Evolutionary conservation across 75 land plant species (phyloP).

Genomic region (Azolla pinnata): DNA sequence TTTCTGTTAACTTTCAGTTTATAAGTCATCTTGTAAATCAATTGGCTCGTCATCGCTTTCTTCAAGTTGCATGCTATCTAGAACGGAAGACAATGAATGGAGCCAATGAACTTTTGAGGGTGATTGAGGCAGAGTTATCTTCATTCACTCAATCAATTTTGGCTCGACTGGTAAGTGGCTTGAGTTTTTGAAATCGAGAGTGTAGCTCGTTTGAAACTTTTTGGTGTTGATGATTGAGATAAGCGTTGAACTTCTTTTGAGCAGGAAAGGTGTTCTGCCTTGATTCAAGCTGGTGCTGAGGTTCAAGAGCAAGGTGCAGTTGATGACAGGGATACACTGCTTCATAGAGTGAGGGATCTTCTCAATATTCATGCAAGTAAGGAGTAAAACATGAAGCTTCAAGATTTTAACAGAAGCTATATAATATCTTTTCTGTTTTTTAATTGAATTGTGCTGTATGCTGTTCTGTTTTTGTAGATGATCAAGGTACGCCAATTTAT

Average conservation of each 20-base stretch:
- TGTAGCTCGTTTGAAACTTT: constrained; percentile 4
- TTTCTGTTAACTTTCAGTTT: constrained; percentile 41
- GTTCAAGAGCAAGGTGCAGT: constrained; percentile 97
- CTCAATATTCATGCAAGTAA: constrained; percentile 82
- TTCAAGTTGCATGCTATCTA: constrained; percentile 81
- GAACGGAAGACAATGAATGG: constrained; percentile 85
- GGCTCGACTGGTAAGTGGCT: constrained; percentile 61
- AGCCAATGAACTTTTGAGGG: constrained; percentile 73
- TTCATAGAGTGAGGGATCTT: constrained; percentile 89
- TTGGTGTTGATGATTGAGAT: background rate
- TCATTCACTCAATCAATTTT: constrained; percentile 55
- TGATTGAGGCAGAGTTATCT: constrained; percentile 74
- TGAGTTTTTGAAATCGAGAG: background rate
- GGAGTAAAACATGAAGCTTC: background rate
- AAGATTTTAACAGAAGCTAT: background rate
- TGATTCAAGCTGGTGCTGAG: constrained; percentile 82
- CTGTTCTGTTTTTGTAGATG: constrained; percentile 36
- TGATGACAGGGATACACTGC: constrained; percentile 86
- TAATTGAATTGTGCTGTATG: background rate
- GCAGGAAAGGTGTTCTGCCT: constrained; percentile 66
- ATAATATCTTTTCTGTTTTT: background rate
- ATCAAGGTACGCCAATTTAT: constrained; percentile 79
- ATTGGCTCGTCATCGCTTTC: constrained; percentile 75
- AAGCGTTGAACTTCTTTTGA: background rate
- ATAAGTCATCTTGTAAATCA: constrained; percentile 85